These are phyloP conservation scores for Tulasnella sp. DNA, from an alignment of 768 basidiomycete species.

Conservation along the genomic window DNA sequence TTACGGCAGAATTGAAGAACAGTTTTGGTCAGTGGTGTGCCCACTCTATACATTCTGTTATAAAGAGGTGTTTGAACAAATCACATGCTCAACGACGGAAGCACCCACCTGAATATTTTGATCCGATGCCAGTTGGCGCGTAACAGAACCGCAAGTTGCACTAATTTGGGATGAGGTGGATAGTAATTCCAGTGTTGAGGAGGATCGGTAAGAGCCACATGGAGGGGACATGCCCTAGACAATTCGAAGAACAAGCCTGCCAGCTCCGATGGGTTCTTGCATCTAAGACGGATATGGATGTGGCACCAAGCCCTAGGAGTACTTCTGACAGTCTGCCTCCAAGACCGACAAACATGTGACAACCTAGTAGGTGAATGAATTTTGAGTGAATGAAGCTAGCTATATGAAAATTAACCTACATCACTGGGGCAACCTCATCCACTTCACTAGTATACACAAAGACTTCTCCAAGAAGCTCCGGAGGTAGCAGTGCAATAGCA, in stretches of 20 bases:
- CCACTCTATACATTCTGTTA: conserved; percentile 8
- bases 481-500: not conserved
- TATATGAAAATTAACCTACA: conserved; percentile 1
- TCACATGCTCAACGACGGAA: not conserved
- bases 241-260: conserved; percentile 3
- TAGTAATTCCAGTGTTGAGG: conserved; percentile 2
- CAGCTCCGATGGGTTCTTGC: not conserved
- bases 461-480: conserved; percentile 10
- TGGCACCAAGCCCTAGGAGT: conserved; percentile 12
- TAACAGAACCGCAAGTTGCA: conserved; percentile 4
- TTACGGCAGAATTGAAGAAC: conserved; percentile 3
- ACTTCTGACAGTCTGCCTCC: conserved; percentile 7
- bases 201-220: conserved; percentile 5
- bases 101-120: conserved; percentile 7
- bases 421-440: conserved; percentile 3
- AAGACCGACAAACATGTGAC: conserved; percentile 10
- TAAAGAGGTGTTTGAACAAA: not conserved
- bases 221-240: conserved; percentile 9
- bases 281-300: conserved; percentile 9
- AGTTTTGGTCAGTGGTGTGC: not conserved
- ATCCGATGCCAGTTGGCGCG: conserved; percentile 3
- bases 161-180: not conserved
- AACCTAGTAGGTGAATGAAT: not conserved
- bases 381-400: not conserved
- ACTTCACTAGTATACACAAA: conserved; percentile 1